These are phyloP conservation scores for Verbascum thapsus DNA, from an alignment of 257 asterid species.

Conservation along the genomic window DNA sequence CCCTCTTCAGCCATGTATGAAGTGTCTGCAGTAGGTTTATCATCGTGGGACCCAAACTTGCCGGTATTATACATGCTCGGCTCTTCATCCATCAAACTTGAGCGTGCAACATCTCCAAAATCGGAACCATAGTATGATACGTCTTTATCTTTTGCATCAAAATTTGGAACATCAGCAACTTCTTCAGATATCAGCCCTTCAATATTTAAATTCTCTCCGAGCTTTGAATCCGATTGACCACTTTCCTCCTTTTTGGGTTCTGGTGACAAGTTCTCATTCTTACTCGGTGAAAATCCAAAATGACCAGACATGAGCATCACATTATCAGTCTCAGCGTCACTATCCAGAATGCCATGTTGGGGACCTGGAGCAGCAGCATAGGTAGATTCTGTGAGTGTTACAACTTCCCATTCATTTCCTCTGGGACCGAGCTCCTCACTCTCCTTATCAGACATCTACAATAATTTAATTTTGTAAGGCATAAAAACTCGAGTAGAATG, in stretches of 20 bases:
- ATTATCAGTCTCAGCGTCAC: constrained; percentile 32
- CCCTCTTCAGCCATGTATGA: constrained; percentile 37
- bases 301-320: constrained; percentile 54
- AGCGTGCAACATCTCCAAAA: constrained; percentile 39
- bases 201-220: constrained; percentile 39
- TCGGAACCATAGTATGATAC: constrained; percentile 41
- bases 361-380: constrained; percentile 64
- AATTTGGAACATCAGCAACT: constrained; percentile 38
- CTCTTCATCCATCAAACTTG: constrained; percentile 47
- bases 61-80: constrained; percentile 39
- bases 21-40: constrained; percentile 35
- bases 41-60: constrained; percentile 39
- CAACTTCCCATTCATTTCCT: constrained; percentile 70
- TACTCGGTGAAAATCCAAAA: constrained; percentile 38
- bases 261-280: constrained; percentile 46
- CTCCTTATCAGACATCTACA: constrained; percentile 46
- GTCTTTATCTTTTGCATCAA: constrained; percentile 40
- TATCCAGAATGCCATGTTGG: constrained; percentile 31
- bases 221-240: constrained; percentile 37
- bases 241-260: constrained; percentile 41
- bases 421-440: constrained; percentile 39
- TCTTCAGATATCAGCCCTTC: constrained; percentile 47
- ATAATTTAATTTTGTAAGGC: constrained; percentile 11
- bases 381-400: constrained; percentile 54
- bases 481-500: not conserved